Conservation (phyloP, 2,329 filamentous ascomycete genomes). For the Diaporthe sp. region DNA sequence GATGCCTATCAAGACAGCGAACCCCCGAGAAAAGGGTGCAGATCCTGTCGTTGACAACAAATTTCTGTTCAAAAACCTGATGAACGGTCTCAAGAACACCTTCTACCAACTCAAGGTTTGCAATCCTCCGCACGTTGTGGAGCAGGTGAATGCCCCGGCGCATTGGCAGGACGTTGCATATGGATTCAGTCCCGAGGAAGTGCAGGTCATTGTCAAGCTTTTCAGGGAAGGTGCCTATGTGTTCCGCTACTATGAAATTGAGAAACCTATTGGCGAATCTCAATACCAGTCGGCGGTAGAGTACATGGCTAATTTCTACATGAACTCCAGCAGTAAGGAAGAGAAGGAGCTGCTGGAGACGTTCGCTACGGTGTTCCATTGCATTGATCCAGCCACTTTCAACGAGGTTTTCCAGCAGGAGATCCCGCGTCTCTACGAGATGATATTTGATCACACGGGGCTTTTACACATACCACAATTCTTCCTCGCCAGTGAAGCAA, state of each 20-base stretch:
- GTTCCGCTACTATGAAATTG: slow-evolving; percentile 96
- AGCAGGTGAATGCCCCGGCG: slow-evolving; percentile 80
- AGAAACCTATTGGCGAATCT: slow-evolving; percentile 79
- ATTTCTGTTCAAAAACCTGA: slow-evolving; percentile 95
- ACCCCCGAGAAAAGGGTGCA: slow-evolving; percentile 86
- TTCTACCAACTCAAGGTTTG: slow-evolving; percentile 95
- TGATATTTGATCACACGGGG: slow-evolving; percentile 97
- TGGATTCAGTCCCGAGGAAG: slow-evolving; percentile 97
- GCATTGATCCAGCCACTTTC: slow-evolving; percentile 97
- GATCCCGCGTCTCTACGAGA: slow-evolving; percentile 95
- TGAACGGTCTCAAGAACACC: slow-evolving; percentile 95
- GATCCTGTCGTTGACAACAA: slow-evolving; percentile 98
- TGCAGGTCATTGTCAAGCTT: slow-evolving; percentile 94
- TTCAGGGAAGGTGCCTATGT: slow-evolving; percentile 97
- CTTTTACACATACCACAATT: slow-evolving; percentile 97
- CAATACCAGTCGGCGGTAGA: slow-evolving; percentile 87
- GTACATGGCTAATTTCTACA: slow-evolving; percentile 94
- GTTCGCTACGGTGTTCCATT: slow-evolving; percentile 98
- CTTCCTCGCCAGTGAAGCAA: slow-evolving; percentile 98
- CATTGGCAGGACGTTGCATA: slow-evolving; percentile 98
- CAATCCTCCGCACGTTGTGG: slow-evolving; percentile 80
- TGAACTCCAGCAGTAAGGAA: slow-evolving; percentile 92
- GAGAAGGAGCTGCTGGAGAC: slow-evolving; percentile 98
- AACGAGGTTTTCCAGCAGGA: slow-evolving; percentile 98
- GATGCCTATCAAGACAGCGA: slow-evolving; percentile 95